These are phyloP conservation scores for Lanmaoa pseudosensibilis DNA, from an alignment of 768 basidiomycete genomes.

Conservation along the genomic window DNA sequence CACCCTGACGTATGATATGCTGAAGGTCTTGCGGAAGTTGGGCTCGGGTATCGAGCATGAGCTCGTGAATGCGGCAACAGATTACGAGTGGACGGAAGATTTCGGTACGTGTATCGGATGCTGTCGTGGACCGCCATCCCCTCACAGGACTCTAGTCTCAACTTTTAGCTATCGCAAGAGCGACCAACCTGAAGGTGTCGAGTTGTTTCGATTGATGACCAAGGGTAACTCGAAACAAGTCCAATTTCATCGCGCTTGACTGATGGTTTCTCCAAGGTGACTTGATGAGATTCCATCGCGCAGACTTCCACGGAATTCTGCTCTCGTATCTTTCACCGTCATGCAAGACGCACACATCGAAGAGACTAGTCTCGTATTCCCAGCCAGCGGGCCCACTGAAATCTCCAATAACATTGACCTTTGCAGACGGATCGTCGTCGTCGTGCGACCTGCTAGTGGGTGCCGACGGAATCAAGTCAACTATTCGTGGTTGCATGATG, in stretches of 20 bases:
- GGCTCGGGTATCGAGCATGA: conserved; percentile 18
- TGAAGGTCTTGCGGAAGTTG: conserved; percentile 26
- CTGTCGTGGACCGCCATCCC: neutral
- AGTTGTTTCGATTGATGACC: conserved; percentile 53
- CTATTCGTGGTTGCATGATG: conserved; percentile 40
- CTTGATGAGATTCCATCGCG: conserved; percentile 57
- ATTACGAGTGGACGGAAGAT: conserved; percentile 21
- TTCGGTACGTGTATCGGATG: conserved; percentile 15
- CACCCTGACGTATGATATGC: neutral
- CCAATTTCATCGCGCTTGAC: neutral
- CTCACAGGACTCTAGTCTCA: conserved; percentile 39
- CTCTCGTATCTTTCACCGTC: conserved; percentile 48
- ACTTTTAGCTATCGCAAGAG: conserved; percentile 60
- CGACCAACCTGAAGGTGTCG: conserved; percentile 54
- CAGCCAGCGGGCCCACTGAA: conserved; percentile 40
- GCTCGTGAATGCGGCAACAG: conserved; percentile 19
- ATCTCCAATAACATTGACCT: conserved; percentile 46
- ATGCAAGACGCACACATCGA: conserved; percentile 50
- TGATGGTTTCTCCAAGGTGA: conserved; percentile 38
- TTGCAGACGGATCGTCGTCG: conserved; percentile 60
- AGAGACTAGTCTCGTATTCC: conserved; percentile 57
- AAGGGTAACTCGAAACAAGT: conserved; percentile 43
- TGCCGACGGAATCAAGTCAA: conserved; percentile 68
- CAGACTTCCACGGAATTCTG: conserved; percentile 64
- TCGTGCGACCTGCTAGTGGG: conserved; percentile 67